phyloP scores from a whole-genome alignment of 169 alveolate genomes.

The Eimeria falciformis region DNA sequence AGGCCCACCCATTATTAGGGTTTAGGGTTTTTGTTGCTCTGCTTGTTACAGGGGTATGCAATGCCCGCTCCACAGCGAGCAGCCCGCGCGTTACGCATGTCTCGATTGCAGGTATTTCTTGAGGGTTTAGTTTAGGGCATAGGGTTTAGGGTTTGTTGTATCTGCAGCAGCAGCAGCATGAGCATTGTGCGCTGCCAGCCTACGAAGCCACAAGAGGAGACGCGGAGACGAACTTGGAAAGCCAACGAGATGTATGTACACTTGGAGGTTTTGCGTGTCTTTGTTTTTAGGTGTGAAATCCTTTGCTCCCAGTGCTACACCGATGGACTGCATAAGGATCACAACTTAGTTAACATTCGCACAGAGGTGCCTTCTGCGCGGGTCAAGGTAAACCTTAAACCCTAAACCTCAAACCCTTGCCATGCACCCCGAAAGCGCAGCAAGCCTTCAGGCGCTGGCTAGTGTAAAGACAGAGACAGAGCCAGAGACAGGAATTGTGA shows the following conservation, averaged over 20 bases:
- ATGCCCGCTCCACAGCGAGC: background rate
- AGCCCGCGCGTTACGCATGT: slow-evolving; percentile 34
- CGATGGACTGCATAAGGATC: background rate
- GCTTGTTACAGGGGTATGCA: slow-evolving; percentile 2
- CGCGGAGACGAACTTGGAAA: too few relatives aligned
- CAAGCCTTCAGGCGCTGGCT: too few relatives aligned
- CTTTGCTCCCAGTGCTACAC: background rate
- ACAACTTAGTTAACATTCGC: background rate
- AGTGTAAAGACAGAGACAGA: background rate
- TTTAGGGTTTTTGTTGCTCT: slow-evolving; percentile 2
- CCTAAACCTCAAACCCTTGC: slow-evolving; percentile 30
- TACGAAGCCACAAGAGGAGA: too few relatives aligned
- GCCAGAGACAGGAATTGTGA: background rate
- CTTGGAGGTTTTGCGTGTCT: background rate
- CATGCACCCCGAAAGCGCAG: slow-evolving; percentile 16
- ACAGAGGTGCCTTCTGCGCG: slow-evolving; percentile 2
- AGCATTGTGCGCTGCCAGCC: too few relatives aligned
- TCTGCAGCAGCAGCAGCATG: too few relatives aligned
- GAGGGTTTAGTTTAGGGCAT: background rate
- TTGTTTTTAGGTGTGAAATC: background rate
- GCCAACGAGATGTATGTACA: too few relatives aligned
- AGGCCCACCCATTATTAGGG: slow-evolving; percentile 34
- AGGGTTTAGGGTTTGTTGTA: slow-evolving; percentile 33
- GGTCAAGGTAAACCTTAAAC: slow-evolving; percentile 17
- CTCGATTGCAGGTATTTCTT: slow-evolving; percentile 17